These are phyloP conservation scores for Diplodia sapinea DNA, from an alignment of 2,329 filamentous ascomycete genomes.

Conservation along the genomic window DNA sequence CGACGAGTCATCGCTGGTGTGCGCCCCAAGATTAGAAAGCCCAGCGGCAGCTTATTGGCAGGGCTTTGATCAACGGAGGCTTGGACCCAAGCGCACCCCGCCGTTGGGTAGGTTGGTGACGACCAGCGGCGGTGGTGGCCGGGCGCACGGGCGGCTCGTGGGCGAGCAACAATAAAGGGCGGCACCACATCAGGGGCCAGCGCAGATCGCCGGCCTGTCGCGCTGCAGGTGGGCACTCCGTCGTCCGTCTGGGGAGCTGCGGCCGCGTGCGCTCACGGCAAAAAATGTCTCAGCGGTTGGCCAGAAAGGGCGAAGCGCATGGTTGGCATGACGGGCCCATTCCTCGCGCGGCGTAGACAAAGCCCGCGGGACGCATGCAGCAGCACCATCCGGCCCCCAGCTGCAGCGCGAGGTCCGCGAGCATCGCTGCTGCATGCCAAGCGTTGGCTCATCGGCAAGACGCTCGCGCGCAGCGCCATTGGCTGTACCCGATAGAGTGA, in stretches of 20 bases:
- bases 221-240: neutral
- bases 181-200: neutral
- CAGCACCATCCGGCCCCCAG: constrained; percentile 20
- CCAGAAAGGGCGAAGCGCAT: constrained; percentile 12
- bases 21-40: constrained; percentile 13
- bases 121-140: neutral
- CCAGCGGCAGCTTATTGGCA: constrained; percentile 18
- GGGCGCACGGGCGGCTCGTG: constrained; percentile 23
- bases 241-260: neutral
- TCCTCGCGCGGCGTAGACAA: constrained; percentile 14
- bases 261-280: constrained; percentile 8
- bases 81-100: neutral
- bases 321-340: constrained; percentile 8
- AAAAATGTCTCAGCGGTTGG: constrained; percentile 7
- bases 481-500: neutral
- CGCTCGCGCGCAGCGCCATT: constrained; percentile 19
- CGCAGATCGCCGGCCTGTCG: neutral
- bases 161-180: neutral
- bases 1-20: constrained; percentile 20
- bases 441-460: neutral
- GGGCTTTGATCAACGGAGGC: neutral
- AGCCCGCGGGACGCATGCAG: constrained; percentile 29
- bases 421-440: constrained; percentile 26
- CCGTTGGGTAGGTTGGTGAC: neutral
- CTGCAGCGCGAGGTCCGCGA: constrained; percentile 6